Evolutionary conservation across 176 grass and related monocot genomes (phyloP).

Genomic region (Cenchrus fungigraminus): DNA sequence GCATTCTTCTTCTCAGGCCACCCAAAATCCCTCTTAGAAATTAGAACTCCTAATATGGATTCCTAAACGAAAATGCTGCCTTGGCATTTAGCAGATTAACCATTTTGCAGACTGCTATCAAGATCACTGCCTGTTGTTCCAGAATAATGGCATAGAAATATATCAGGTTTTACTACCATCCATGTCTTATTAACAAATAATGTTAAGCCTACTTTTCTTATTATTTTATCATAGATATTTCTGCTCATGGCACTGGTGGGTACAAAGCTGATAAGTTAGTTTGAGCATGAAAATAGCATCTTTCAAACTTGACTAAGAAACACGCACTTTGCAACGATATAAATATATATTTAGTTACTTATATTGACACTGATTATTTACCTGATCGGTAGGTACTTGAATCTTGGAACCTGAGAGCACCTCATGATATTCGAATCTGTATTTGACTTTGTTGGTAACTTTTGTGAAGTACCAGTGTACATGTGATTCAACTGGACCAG

Average conservation of each 20-base stretch:
- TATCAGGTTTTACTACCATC: not conserved
- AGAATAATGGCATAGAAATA: not conserved
- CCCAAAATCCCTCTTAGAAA: not conserved
- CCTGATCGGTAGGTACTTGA: constrained; percentile 99
- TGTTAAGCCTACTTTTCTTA: not conserved
- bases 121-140: not conserved
- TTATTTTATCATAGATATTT: not conserved
- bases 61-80: not conserved
- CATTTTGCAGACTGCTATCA: constrained; percentile 10
- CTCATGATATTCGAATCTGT: constrained; percentile 96
- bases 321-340: not conserved
- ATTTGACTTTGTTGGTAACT: constrained; percentile 93
- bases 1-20: constrained; percentile 32
- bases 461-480: constrained; percentile 81
- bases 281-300: not conserved
- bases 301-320: not conserved
- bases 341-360: not conserved
- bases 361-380: constrained; percentile 47
- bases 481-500: constrained; percentile 95
- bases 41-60: not conserved
- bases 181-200: constrained; percentile 8
- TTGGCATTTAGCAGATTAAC: constrained; percentile 6
- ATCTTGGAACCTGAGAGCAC: constrained; percentile 93
- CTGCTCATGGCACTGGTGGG: not conserved
- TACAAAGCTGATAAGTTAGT: not conserved